Conservation (phyloP, 805 yeast species). For the Candida tallmaniae region DNA sequence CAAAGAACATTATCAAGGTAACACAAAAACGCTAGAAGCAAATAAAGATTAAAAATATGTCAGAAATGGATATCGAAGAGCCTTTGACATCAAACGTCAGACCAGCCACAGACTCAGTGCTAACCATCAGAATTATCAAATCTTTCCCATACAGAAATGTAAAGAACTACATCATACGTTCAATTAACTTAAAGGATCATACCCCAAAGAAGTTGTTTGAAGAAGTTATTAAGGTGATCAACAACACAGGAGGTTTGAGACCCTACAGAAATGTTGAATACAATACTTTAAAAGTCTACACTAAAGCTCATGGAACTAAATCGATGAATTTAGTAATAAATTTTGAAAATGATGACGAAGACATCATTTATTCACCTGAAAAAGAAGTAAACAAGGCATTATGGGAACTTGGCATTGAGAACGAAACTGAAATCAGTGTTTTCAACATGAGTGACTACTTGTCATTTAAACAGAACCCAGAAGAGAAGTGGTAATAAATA, state of each 20-base stretch:
- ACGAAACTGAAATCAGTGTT: slow-evolving; percentile 90
- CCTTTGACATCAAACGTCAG: slow-evolving; percentile 77
- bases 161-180: slow-evolving; percentile 63
- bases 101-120: slow-evolving; percentile 67
- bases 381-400: slow-evolving; percentile 17
- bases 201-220: slow-evolving; percentile 64
- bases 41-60: neutral
- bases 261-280: slow-evolving; percentile 76
- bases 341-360: slow-evolving; percentile 72
- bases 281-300: slow-evolving; percentile 79
- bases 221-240: slow-evolving; percentile 40
- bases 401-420: slow-evolving; percentile 47
- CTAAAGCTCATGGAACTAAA: slow-evolving; percentile 93
- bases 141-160: slow-evolving; percentile 91
- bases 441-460: slow-evolving; percentile 66
- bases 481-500: slow-evolving; percentile 81
- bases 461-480: slow-evolving; percentile 74
- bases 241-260: slow-evolving; percentile 63
- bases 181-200: slow-evolving; percentile 64
- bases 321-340: slow-evolving; percentile 90
- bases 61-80: slow-evolving; percentile 39
- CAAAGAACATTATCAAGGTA: neutral
- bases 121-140: slow-evolving; percentile 83
- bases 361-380: slow-evolving; percentile 44
- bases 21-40: neutral